These are phyloP conservation scores for Epithemia pelagica DNA, from an alignment of 108 stramenopile species.

Conservation along the genomic window DNA sequence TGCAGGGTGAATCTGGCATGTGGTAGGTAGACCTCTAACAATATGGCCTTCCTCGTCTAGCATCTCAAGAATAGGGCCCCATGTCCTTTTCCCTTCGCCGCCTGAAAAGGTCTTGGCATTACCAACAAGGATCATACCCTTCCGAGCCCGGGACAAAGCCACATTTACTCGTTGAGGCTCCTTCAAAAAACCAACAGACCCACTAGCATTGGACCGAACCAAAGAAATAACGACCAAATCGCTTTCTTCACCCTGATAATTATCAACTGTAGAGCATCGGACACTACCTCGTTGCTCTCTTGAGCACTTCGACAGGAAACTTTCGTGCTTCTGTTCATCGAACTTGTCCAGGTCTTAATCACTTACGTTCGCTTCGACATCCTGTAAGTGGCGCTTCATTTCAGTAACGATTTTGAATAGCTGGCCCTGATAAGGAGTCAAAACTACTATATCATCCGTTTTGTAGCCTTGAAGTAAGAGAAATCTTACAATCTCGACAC, in stretches of 20 bases:
- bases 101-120: conserved; percentile 23
- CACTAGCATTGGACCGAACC: conserved; percentile 55
- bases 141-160: conserved; percentile 73
- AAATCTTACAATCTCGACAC: conserved; percentile 38
- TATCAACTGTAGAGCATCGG: conserved; percentile 58
- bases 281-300: conserved; percentile 9
- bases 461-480: conserved; percentile 45
- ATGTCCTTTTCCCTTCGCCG: conserved; percentile 20
- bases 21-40: conserved; percentile 22
- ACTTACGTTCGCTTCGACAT: conserved; percentile 25
- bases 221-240: conserved; percentile 78
- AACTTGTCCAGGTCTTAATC: conserved; percentile 21
- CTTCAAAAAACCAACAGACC: conserved; percentile 74
- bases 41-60: conserved; percentile 21
- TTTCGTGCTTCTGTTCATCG: conserved; percentile 17
- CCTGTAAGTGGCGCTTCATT: conserved; percentile 17
- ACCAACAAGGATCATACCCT: conserved; percentile 46
- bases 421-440: conserved; percentile 51
- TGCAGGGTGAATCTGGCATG: conserved; percentile 29
- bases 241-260: conserved; percentile 88
- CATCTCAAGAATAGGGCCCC: conserved; percentile 25
- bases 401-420: conserved; percentile 21
- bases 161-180: conserved; percentile 88
- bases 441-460: conserved; percentile 24
- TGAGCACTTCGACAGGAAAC: background rate